Evolutionary conservation across 2,329 filamentous ascomycete species (phyloP), one percentile per base, ranked within the genome.

Genomic region (Aspergillus melleus): DNA sequence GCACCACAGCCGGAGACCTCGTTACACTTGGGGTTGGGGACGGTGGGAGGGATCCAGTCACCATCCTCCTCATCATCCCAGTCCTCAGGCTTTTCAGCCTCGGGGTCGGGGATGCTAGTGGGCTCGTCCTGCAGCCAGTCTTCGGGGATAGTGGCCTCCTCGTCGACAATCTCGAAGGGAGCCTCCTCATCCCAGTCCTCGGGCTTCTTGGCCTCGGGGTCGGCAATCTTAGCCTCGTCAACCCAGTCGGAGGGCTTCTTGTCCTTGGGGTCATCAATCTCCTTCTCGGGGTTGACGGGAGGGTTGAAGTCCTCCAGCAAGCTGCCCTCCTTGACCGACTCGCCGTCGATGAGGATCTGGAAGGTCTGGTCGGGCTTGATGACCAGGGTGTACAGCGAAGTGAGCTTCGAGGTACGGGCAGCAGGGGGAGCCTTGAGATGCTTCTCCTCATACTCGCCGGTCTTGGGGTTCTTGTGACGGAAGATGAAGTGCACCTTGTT

Each of bases 381-480:
- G 71, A 97, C 92, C 71, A 99, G 86, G 62, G 95, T 98, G 86
- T 99, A 99, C 64, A 99, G 89, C 78, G 94, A 90, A 64, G 91
- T 90, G 65, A 91, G 89, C 88, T 97, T 98, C 83, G 88, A 85
- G 73, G 96, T 95, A 77, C 89, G 90, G 75, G 93, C 93, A 61
- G 89, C 85, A 63, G 95, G 93, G 66, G 94, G 89, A 71, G 85
- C 86, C 76, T 86, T 88, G 66, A 99, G 86, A 82, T 99, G 95
- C 89, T 99, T 99, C 90, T 99, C 95, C 86, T 99, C 94, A 74
- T 99, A 99, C 81, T 97, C 92, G 83, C 94, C 94, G 51, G 92
- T 97, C 90, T 96, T 97, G 76, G 95, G 95, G 88, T 98, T 99
- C 91, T 98, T 99, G 90, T 99, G 95, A 82, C 96, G 95, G 88